Evolutionary conservation across 352 stramenopile species (phyloP).

Genomic region (Globisporangium irregulare): DNA sequence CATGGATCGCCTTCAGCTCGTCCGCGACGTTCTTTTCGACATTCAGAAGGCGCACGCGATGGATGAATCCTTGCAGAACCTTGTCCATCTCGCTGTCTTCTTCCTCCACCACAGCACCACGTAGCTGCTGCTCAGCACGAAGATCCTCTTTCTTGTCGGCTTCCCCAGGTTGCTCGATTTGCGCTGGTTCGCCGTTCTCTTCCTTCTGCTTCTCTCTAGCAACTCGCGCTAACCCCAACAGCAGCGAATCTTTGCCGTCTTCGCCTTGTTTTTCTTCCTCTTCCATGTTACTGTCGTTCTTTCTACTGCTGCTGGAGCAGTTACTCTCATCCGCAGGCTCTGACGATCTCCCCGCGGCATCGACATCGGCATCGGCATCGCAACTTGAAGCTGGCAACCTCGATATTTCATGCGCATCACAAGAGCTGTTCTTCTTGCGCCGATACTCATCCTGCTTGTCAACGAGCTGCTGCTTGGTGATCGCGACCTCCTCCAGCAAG

Average conservation of each 20-base stretch:
- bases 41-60: constrained; percentile 60
- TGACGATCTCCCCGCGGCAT: not conserved
- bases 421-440: constrained; percentile 49
- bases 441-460: constrained; percentile 54
- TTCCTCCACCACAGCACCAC: constrained; percentile 24
- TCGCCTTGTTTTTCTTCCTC: constrained; percentile 7
- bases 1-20: constrained; percentile 67
- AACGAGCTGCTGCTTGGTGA: constrained; percentile 53
- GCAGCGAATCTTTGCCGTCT: not conserved
- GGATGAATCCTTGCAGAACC: constrained; percentile 64
- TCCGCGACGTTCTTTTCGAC: constrained; percentile 67
- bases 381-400: not conserved
- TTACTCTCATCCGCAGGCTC: constrained; percentile 2
- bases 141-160: constrained; percentile 1
- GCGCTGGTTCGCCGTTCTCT: constrained; percentile 11
- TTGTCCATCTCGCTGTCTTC: constrained; percentile 64
- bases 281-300: not conserved
- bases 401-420: not conserved
- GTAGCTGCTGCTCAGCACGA: not conserved
- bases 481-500: constrained; percentile 58
- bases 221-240: constrained; percentile 1
- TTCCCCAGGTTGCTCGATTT: not conserved
- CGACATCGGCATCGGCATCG: not conserved
- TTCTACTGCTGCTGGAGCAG: constrained; percentile 13
- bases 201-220: constrained; percentile 8